Percentiles rank a stretch among this genome's conserved stretches.
Evolutionary conservation across 2,329 filamentous ascomycete genomes (phyloP).

Genomic region (Paecilomyces variotii): DNA sequence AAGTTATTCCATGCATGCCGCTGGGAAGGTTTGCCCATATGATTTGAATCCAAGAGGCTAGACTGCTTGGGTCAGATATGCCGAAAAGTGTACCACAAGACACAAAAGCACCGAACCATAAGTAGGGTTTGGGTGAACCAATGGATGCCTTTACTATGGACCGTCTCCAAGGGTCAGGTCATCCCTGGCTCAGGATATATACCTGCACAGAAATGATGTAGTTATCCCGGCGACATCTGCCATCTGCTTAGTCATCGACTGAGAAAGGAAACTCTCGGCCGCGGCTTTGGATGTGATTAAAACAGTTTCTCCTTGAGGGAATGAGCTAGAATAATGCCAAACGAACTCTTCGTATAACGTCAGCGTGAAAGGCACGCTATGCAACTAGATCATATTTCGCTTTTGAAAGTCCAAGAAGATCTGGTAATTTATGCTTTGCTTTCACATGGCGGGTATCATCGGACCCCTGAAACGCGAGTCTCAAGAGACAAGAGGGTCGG

Average conservation of each 20-base stretch:
- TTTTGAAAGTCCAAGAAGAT: slow-evolving; percentile 8
- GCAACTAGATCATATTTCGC: slow-evolving; percentile 1
- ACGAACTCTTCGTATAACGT: neutral
- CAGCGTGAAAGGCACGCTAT: neutral
- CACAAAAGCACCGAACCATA: neutral
- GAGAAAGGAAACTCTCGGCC: neutral
- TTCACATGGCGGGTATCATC: slow-evolving; percentile 11
- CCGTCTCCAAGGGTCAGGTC: neutral
- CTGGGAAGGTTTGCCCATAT: neutral
- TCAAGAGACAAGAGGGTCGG: slow-evolving; percentile 1
- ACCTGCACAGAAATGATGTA: neutral
- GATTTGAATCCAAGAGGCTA: neutral
- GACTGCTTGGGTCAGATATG: neutral
- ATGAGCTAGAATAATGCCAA: neutral
- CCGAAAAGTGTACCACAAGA: neutral
- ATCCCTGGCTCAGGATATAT: neutral
- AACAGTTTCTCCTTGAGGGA: no score
- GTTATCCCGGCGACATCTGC: neutral
- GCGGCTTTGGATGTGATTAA: no score
- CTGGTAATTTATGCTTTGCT: neutral
- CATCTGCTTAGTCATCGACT: neutral
- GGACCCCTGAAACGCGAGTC: slow-evolving; percentile 4
- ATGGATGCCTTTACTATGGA: neutral
- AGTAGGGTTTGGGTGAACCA: neutral
- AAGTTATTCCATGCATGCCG: neutral